Base-by-base conservation (phyloP, 768 basidiomycete species). In the Mycena kentingensis region DNA sequence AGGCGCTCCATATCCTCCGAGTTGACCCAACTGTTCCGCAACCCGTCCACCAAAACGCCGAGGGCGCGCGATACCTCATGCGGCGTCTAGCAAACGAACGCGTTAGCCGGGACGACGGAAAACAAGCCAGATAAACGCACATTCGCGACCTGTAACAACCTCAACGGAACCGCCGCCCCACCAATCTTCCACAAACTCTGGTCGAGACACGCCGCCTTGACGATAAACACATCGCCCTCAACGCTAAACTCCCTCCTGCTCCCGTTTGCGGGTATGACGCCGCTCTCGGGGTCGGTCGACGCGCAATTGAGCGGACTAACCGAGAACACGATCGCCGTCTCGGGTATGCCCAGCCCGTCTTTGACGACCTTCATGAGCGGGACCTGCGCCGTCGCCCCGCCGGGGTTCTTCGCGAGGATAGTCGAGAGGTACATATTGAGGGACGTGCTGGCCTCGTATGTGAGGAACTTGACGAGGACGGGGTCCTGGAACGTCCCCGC, bases 1-100 rank as follows among this genome's bases (percentile, higher is more conserved):
- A 93, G 70, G 28, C 87, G 77, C 64, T 96, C 94, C 87, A 95
- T 93, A 60, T 97, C 95, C 64, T 95, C 94, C 29, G 90, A 94
- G 62, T 92, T 93, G 62, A 90, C 83, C 95, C 95, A 98, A 60
- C 83, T 90, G 59, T 88, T 86, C 57, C 82, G 82, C 38, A 97
- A 66, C 2, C 88, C 82, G 60, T 95, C 92, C 8, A 82, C 79
- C 19, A 96, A 68, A 24, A 94, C 81, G 3, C 84, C 73, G 5
- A 94, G 67, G 0, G 90, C 79, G 15, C 85, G 74, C 1, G 88
- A 88, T 2, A 96, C 61, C 59, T 94, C 91, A 55, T 90, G 88
- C 0, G 85, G 70, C 0, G 83, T 90, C 87, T 92, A n/a, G 34
- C 19, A 19, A 60, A 24, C 38, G 18, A 34, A 24, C 25, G 34